Evolutionary conservation across 345 rosid genomes (phyloP).

Genomic region (Gossypium australe): DNA sequence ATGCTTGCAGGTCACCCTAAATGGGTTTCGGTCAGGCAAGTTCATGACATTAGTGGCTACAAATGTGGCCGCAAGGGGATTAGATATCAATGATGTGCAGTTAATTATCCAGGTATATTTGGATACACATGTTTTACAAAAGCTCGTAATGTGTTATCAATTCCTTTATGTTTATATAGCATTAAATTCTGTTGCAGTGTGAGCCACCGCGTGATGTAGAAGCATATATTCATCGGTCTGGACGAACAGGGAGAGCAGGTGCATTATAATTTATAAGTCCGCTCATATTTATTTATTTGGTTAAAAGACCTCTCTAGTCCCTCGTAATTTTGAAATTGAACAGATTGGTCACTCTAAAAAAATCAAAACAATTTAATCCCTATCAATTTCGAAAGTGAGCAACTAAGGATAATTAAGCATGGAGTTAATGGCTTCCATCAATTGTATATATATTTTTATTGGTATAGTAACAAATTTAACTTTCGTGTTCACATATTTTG

Average conservation of each 20-base stretch:
- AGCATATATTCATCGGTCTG: constrained; percentile 96
- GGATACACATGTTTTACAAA: neutral
- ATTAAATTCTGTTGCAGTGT: constrained; percentile 43
- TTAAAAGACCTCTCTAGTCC: too few species aligned
- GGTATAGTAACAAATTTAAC: too few species aligned
- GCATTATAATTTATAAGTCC: constrained; percentile 4
- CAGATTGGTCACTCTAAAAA: too few species aligned
- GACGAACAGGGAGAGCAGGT: constrained; percentile 99
- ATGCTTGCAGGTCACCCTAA: constrained; percentile 62
- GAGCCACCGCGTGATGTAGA: constrained; percentile 99
- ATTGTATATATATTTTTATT: too few species aligned
- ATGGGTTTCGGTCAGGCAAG: constrained; percentile 87
- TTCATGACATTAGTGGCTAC: constrained; percentile 88
- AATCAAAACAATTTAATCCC: too few species aligned
- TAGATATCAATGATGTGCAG: constrained; percentile 95
- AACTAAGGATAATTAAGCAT: too few species aligned
- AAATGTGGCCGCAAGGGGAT: constrained; percentile 94
- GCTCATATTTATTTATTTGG: neutral
- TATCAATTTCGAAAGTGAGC: too few species aligned
- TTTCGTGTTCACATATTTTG: too few species aligned
- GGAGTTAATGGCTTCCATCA: too few species aligned
- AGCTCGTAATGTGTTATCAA: neutral
- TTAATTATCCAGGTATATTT: constrained; percentile 77
- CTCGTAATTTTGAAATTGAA: too few species aligned
- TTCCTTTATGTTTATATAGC: neutral